A percentile compares a stretch with the other conserved stretches of the same genome.
Evolutionary conservation across 306 rosid species (phyloP).

Genomic region (Begonia loranthoides): DNA sequence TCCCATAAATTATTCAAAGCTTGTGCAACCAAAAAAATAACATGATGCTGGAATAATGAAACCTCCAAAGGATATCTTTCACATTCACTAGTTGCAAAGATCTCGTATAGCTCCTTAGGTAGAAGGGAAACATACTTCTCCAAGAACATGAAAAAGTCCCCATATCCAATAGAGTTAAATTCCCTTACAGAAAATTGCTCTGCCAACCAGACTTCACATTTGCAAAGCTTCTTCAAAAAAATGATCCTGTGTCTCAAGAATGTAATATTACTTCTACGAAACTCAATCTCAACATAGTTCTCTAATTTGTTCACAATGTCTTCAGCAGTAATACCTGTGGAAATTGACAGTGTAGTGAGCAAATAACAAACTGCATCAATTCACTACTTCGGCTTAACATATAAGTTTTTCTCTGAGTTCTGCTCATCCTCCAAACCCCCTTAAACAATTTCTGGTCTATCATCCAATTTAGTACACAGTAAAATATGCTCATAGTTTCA

Average conservation of each 20-base stretch:
- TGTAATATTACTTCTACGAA: constrained; percentile 16
- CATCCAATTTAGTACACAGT: neutral
- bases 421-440: neutral
- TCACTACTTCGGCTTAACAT: neutral
- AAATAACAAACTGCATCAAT: too few relatives aligned
- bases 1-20: constrained; percentile 54
- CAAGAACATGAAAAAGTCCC: constrained; percentile 52
- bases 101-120: constrained; percentile 39
- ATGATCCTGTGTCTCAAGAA: constrained; percentile 19
- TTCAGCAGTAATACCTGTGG: constrained; percentile 43
- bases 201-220: constrained; percentile 62
- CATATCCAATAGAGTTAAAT: constrained; percentile 64
- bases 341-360: too few relatives aligned
- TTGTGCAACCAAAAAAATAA: constrained; percentile 57
- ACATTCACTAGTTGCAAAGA: constrained; percentile 24
- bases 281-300: constrained; percentile 34
- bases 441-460: neutral
- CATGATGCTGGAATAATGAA: constrained; percentile 49
- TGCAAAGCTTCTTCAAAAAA: constrained; percentile 43
- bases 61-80: constrained; percentile 37
- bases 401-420: constrained; percentile 5
- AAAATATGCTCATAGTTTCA: too few relatives aligned
- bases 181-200: constrained; percentile 52
- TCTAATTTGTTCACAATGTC: constrained; percentile 48
- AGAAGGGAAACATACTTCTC: constrained; percentile 43